Evolutionary conservation across 129 eudicot species (phyloP).

Genomic region (Flaveria sonorensis): DNA sequence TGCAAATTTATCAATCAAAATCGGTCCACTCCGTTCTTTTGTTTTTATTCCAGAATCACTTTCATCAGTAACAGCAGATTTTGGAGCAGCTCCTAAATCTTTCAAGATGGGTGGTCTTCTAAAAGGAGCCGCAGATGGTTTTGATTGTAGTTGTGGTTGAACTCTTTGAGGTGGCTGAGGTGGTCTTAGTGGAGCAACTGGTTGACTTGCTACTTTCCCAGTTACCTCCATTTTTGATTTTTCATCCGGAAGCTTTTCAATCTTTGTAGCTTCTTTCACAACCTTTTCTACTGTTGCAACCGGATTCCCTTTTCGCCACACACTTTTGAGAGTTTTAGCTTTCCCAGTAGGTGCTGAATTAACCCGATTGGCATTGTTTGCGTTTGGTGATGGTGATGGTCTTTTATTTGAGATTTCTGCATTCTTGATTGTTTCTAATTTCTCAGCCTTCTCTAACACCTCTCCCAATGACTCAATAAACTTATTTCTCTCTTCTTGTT

Average conservation of each 20-base stretch:
- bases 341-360: constrained; percentile 33
- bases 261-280: constrained; percentile 37
- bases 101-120: constrained; percentile 63
- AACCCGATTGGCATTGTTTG: constrained; percentile 41
- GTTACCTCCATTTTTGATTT: constrained; percentile 40
- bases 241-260: constrained; percentile 36
- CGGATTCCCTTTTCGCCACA: constrained; percentile 88
- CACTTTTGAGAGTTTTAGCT: constrained; percentile 66
- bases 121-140: constrained; percentile 59
- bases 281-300: constrained; percentile 54
- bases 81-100: constrained; percentile 62
- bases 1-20: constrained; percentile 87
- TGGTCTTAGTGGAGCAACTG: constrained; percentile 43
- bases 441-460: constrained; percentile 80
- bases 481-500: constrained; percentile 58
- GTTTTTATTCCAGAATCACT: constrained; percentile 33
- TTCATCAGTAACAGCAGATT: constrained; percentile 32
- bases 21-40: constrained; percentile 65
- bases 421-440: constrained; percentile 54
- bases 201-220: constrained; percentile 36
- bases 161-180: constrained; percentile 32
- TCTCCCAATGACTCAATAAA: constrained; percentile 80
- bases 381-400: not conserved
- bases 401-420: constrained; percentile 33
- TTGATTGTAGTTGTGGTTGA: constrained; percentile 66